phyloP scores from a whole-genome alignment of 306 rosid genomes.

The Lablab purpureus region DNA sequence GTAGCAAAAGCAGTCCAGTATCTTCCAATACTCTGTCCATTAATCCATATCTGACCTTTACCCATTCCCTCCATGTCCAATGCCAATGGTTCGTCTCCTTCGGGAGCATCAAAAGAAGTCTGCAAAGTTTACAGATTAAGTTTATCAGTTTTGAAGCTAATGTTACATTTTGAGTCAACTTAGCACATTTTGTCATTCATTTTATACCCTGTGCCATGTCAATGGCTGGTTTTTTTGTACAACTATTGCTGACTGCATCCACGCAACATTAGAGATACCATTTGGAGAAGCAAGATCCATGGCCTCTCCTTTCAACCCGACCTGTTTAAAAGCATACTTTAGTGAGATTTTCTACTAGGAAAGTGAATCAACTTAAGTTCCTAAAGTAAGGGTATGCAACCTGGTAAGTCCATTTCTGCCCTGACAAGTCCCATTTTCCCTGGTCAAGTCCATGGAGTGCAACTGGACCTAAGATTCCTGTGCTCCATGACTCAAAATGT shows the following conservation, averaged over 20 bases:
- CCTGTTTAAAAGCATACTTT: slow-evolving; percentile 55
- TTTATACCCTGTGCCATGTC: slow-evolving; percentile 86
- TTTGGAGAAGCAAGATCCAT: slow-evolving; percentile 75
- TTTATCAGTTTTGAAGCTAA: slow-evolving; percentile 4
- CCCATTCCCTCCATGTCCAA: slow-evolving; percentile 90
- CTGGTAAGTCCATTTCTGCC: slow-evolving; percentile 93
- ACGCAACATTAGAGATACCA: slow-evolving; percentile 67
- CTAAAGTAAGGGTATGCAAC: slow-evolving; percentile 43
- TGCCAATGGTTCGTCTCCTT: slow-evolving; percentile 84
- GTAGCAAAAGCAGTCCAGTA: slow-evolving; percentile 88
- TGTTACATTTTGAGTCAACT: background rate
- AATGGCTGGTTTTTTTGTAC: slow-evolving; percentile 69
- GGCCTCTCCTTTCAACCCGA: slow-evolving; percentile 84
- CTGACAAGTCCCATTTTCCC: slow-evolving; percentile 82
- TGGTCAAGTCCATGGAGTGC: slow-evolving; percentile 82
- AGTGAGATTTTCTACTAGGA: slow-evolving; percentile 32
- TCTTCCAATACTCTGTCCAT: slow-evolving; percentile 89
- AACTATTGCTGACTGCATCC: slow-evolving; percentile 76
- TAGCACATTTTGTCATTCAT: slow-evolving; percentile 10
- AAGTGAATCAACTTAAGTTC: background rate
- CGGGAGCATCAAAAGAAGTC: slow-evolving; percentile 71
- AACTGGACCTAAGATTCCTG: slow-evolving; percentile 91
- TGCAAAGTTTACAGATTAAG: slow-evolving; percentile 46
- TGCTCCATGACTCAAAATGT: slow-evolving; percentile 80
- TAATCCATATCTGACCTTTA: slow-evolving; percentile 91